Evolutionary conservation across 371 early-diverging fungal genomes (phyloP), one percentile per base, ranked within the genome.

Genomic region (Scutellospora calospora): DNA sequence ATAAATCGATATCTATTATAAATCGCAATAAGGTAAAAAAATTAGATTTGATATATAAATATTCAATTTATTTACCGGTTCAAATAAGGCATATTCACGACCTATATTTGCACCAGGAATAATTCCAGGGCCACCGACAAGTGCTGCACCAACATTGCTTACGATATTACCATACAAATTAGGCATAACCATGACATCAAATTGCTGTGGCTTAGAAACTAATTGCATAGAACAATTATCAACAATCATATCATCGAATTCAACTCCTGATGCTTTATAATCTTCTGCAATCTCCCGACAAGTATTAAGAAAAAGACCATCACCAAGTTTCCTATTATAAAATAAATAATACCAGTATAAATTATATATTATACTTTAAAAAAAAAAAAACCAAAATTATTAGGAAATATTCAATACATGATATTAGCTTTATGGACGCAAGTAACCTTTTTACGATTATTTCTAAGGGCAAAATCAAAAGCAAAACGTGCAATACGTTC

Each of bases 351-450:
- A 20, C 41, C 9, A 20, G 8, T 41, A 41, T 35, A 35, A 22
- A 20, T 22, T 59, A 8, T 59, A 20, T 0, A 51, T 51, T 51
- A 51, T 65, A 29, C 6, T 65, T 27, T 65, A 20, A 38, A 3
- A 22, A 62, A 27, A 27, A 27, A 62, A 62, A 62, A 27, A 60
- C 5, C 29, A 12, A 29, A 60, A 27, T 1, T 33, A 29, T 31
- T 57, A 66, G 14, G 20, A 66, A 65, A 71, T 57, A 81, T 86
- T 80, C n/a, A n/a, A n/a, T 86, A 92, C 99, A 98, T 98, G 88
- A 98, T 98, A 91, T 98, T 98, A 87, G 99, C 99, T 91, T 98
- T 98, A 93, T 98, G 99, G 81, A 98, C 95, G 83, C 93, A 93
- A 33, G 98, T 98, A 77, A 98, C 97, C 91, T 95, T 96, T 94